Percentiles rank a stretch among this genome's conserved stretches.
Conservation (phyloP, 2,329 filamentous ascomycete genomes). For the Hypoxylon sp. region DNA sequence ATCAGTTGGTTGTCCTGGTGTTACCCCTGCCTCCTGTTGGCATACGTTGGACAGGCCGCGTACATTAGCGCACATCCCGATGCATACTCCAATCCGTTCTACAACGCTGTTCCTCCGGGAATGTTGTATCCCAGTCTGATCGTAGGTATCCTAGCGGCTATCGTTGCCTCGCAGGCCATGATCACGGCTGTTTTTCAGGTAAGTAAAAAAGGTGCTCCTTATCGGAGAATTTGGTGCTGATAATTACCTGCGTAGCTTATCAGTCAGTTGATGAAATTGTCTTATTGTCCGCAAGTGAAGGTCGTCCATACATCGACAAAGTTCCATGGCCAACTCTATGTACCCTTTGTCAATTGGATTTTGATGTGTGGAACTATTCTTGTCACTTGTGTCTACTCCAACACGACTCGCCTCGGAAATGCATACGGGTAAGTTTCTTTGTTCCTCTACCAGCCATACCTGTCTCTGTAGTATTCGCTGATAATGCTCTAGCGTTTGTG, state of each 20-base stretch:
- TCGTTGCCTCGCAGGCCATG: slow-evolving; percentile 84
- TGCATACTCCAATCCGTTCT: slow-evolving; percentile 81
- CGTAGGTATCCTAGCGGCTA: slow-evolving; percentile 77
- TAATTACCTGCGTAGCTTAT: slow-evolving; percentile 45
- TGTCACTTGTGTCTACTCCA: slow-evolving; percentile 76
- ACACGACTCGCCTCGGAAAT: slow-evolving; percentile 78
- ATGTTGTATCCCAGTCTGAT: slow-evolving; percentile 78
- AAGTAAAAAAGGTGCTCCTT: slow-evolving; percentile 26
- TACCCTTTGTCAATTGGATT: slow-evolving; percentile 82
- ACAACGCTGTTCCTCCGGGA: slow-evolving; percentile 76
- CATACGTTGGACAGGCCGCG: slow-evolving; percentile 81
- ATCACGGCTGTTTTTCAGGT: slow-evolving; percentile 82
- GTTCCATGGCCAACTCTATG: slow-evolving; percentile 83
- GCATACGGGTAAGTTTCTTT: slow-evolving; percentile 71
- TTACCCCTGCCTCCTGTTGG: slow-evolving; percentile 76
- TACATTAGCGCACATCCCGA: slow-evolving; percentile 72
- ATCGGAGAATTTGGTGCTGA: slow-evolving; percentile 25
- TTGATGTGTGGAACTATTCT: slow-evolving; percentile 83
- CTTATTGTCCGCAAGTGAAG: slow-evolving; percentile 83
- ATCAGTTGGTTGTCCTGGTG: slow-evolving; percentile 78
- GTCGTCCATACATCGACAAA: slow-evolving; percentile 77
- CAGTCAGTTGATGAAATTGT: slow-evolving; percentile 71
- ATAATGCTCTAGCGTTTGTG: slow-evolving; percentile 68
- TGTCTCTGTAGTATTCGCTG: background rate
- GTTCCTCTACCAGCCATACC: background rate